These are phyloP conservation scores for Lachnellula hyalina DNA, from an alignment of 2,329 filamentous ascomycete species.

Conservation along the genomic window DNA sequence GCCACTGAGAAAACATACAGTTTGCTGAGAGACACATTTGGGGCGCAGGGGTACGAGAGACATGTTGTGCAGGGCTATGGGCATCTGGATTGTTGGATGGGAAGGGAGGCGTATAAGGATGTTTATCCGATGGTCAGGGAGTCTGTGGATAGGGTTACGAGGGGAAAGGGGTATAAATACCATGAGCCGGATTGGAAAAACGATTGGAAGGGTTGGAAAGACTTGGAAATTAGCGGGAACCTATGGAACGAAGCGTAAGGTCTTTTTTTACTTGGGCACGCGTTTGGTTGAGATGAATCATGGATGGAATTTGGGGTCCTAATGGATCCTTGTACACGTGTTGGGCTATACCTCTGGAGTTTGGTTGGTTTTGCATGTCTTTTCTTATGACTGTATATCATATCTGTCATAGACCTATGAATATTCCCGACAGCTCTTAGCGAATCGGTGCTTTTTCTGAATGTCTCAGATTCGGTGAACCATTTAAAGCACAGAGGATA, in stretches of 20 bases:
- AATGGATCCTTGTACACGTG: no score
- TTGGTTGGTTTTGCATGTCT: no score
- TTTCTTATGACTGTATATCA: no score
- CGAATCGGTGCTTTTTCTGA: no score
- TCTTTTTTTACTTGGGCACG: no score
- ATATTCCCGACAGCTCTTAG: no score
- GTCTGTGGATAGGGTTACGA: conserved; percentile 47
- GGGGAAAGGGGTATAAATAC: conserved; percentile 25
- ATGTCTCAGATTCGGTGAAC: no score
- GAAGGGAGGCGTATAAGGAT: conserved; percentile 52
- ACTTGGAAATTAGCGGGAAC: conserved; percentile 3
- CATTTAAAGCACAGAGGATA: no score
- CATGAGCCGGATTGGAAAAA: conserved; percentile 23
- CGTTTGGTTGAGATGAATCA: no score
- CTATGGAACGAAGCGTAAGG: background rate
- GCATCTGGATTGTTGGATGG: conserved; percentile 60
- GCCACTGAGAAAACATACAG: conserved; percentile 50
- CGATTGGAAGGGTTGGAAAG: conserved; percentile 11
- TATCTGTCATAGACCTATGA: no score
- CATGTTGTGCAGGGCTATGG: conserved; percentile 52
- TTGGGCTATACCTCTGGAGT: no score
- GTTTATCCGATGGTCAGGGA: conserved; percentile 52
- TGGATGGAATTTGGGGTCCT: no score
- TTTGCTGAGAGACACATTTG: conserved; percentile 47
- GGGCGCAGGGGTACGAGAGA: conserved; percentile 43